Evolutionary conservation across 495 filamentous ascomycete genomes (phyloP).

Genomic region (Neurospora pannonica): DNA sequence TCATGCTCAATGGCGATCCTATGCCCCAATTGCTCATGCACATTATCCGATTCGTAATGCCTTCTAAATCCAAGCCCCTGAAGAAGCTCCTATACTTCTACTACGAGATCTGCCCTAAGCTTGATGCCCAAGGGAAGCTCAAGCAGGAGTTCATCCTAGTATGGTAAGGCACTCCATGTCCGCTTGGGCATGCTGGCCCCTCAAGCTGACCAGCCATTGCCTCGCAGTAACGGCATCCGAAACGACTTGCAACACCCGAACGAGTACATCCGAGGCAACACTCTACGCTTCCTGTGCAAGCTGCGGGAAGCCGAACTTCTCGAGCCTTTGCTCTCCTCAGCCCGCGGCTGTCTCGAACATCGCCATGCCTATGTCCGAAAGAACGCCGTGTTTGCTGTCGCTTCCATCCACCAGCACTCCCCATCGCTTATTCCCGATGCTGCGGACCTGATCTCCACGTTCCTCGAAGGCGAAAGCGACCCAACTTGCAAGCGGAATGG

Average conservation of each 20-base stretch:
- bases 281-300: conserved; percentile 93
- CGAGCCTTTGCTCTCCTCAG: conserved; percentile 87
- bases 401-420: conserved; percentile 87
- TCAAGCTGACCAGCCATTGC: conserved; percentile 9
- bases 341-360: conserved; percentile 85
- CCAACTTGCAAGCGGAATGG: conserved; percentile 97
- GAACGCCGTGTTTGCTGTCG: conserved; percentile 90
- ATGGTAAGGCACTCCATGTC: conserved; percentile 53
- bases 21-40: conserved; percentile 96
- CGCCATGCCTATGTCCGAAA: conserved; percentile 97
- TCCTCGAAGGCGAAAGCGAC: conserved; percentile 88
- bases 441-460: conserved; percentile 80
- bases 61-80: conserved; percentile 86
- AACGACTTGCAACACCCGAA: conserved; percentile 97
- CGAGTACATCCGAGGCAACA: conserved; percentile 96
- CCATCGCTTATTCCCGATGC: conserved; percentile 92
- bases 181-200: background rate
- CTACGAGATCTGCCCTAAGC: conserved; percentile 97
- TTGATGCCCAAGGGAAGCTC: conserved; percentile 79
- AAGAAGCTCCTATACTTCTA: conserved; percentile 99
- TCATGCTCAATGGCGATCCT: conserved; percentile 97
- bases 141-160: conserved; percentile 99
- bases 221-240: conserved; percentile 81
- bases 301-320: conserved; percentile 92
- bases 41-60: conserved; percentile 99